These are phyloP conservation scores for Collybia sordida DNA, from an alignment of 768 basidiomycete genomes.

Conservation along the genomic window DNA sequence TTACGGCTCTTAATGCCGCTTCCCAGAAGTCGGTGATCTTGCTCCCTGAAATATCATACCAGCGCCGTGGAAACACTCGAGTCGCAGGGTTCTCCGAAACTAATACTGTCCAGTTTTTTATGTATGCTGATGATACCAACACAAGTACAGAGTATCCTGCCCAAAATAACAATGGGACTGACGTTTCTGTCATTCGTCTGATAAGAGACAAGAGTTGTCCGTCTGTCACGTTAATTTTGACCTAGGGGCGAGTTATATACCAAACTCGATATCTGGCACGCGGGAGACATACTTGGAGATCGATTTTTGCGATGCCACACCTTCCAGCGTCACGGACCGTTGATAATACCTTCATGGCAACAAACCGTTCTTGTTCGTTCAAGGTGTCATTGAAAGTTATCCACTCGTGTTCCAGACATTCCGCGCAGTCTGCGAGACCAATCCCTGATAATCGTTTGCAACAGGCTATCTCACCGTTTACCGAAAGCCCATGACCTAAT, in stretches of 20 bases:
- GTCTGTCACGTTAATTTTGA: conserved; percentile 14
- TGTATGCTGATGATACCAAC: conserved; percentile 54
- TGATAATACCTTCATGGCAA: conserved; percentile 34
- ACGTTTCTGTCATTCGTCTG: conserved; percentile 41
- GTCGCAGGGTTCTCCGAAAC: conserved; percentile 43
- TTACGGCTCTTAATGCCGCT: conserved; percentile 67
- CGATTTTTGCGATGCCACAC: conserved; percentile 36
- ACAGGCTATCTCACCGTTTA: conserved; percentile 43
- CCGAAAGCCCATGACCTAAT: conserved; percentile 42
- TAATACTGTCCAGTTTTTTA: conserved; percentile 55
- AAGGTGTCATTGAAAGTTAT: conserved; percentile 24
- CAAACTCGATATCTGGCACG: background rate
- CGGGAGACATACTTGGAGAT: conserved; percentile 33
- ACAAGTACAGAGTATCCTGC: conserved; percentile 56
- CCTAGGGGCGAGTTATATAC: conserved; percentile 9
- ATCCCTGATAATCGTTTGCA: conserved; percentile 37
- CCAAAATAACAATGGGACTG: conserved; percentile 65
- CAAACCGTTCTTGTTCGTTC: conserved; percentile 24
- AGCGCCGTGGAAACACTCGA: conserved; percentile 66
- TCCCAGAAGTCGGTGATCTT: conserved; percentile 67
- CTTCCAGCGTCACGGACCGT: conserved; percentile 33
- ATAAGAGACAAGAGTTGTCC: conserved; percentile 29
- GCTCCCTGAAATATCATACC: conserved; percentile 71
- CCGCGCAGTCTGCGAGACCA: conserved; percentile 42
- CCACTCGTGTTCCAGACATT: conserved; percentile 46